Evolutionary conservation across 2,329 filamentous ascomycete genomes (phyloP).

Genomic region (Phyllachora maydis): DNA sequence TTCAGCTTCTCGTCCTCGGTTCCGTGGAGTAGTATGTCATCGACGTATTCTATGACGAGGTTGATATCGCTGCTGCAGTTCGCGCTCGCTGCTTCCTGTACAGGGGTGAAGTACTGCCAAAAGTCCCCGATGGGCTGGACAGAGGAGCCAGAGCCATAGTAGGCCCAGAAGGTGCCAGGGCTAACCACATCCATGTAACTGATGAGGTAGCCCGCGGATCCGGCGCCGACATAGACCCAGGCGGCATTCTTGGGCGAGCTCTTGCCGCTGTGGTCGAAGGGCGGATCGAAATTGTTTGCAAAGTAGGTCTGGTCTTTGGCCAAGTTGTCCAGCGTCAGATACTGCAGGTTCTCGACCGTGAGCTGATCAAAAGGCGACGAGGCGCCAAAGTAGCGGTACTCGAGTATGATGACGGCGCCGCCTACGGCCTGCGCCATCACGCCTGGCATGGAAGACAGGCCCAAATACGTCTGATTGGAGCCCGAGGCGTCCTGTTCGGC

Average conservation of each 20-base stretch:
- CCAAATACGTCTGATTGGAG: too few species aligned
- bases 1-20: slow-evolving; percentile 14
- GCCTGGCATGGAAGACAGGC: slow-evolving; percentile 13
- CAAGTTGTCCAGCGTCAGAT: slow-evolving; percentile 15
- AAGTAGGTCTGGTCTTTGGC: slow-evolving; percentile 16
- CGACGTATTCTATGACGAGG: slow-evolving; percentile 26
- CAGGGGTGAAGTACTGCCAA: slow-evolving; percentile 31
- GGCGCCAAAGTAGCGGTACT: slow-evolving; percentile 17
- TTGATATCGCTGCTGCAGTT: slow-evolving; percentile 30
- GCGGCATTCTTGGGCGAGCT: slow-evolving; percentile 24
- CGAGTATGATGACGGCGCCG: slow-evolving; percentile 14
- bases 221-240: slow-evolving; percentile 30
- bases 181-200: slow-evolving; percentile 26
- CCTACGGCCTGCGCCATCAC: slow-evolving; percentile 14
- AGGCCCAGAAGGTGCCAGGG: slow-evolving; percentile 33
- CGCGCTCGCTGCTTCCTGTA: slow-evolving; percentile 25
- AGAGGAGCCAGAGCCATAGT: slow-evolving; percentile 29
- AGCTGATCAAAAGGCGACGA: slow-evolving; percentile 13
- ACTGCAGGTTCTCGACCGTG: slow-evolving; percentile 13
- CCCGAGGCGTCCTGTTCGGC: not conserved
- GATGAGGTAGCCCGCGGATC: slow-evolving; percentile 29
- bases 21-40: slow-evolving; percentile 18
- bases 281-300: slow-evolving; percentile 20
- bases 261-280: slow-evolving; percentile 21
- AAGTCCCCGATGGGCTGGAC: slow-evolving; percentile 26